phyloP scores from a whole-genome alignment of 257 asterid genomes.

The Solanum sejunctum region DNA sequence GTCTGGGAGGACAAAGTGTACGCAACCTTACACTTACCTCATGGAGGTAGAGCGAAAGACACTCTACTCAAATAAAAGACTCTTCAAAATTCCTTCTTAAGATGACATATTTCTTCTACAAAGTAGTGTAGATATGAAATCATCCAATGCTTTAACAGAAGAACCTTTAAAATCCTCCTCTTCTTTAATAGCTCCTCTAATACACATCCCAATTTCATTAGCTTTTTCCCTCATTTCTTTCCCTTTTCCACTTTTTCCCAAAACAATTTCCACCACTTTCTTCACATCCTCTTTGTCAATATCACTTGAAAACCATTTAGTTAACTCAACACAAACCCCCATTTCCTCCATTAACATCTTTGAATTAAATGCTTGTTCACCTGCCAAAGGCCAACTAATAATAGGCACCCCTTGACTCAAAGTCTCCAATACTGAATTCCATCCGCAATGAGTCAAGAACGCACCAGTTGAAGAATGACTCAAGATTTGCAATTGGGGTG shows the following conservation, averaged over 20 bases:
- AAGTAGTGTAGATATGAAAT: slow-evolving; percentile 32
- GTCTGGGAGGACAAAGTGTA: not conserved
- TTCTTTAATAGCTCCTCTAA: slow-evolving; percentile 40
- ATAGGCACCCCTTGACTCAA: slow-evolving; percentile 86
- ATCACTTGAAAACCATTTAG: slow-evolving; percentile 29
- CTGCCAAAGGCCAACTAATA: slow-evolving; percentile 95
- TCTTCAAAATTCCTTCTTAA: not conserved
- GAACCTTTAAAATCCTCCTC: slow-evolving; percentile 36
- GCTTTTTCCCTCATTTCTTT: slow-evolving; percentile 59
- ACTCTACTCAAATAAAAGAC: not conserved
- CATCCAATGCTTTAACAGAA: slow-evolving; percentile 39
- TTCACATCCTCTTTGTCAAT: slow-evolving; percentile 46
- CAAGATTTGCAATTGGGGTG: slow-evolving; percentile 85
- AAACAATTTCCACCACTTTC: slow-evolving; percentile 36
- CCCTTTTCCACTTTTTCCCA: slow-evolving; percentile 40
- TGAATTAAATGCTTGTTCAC: slow-evolving; percentile 72
- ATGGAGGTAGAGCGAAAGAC: not conserved
- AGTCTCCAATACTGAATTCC: slow-evolving; percentile 83
- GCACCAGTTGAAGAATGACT: slow-evolving; percentile 61
- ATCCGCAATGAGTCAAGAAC: slow-evolving; percentile 83
- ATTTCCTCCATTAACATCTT: slow-evolving; percentile 80
- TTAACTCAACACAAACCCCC: slow-evolving; percentile 56
- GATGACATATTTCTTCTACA: slow-evolving; percentile 1
- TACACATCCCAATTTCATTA: slow-evolving; percentile 30
- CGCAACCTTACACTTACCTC: accelerated